Conservation (phyloP, 352 stramenopile species). For the Blastocystis sp. region DNA sequence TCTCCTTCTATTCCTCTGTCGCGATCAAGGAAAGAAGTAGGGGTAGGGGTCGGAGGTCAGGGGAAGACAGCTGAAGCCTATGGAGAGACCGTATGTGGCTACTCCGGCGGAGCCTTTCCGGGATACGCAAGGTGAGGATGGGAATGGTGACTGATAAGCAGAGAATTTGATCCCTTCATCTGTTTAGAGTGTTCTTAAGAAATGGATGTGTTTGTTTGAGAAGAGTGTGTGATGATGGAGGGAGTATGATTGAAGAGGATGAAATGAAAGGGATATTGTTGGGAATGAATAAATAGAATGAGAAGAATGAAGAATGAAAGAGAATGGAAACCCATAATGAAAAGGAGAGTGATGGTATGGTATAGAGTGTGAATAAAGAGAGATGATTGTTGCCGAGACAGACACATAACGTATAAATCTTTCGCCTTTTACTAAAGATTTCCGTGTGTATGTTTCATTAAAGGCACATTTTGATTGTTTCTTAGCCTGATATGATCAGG, state of each 20-base stretch:
- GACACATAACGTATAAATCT: conserved; percentile 55
- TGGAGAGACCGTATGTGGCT: not conserved
- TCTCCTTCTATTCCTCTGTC: not conserved
- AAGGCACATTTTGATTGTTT: conserved; percentile 47
- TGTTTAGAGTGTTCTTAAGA: not conserved
- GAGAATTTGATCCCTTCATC: not conserved
- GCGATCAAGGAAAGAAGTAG: not conserved
- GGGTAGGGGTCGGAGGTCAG: not conserved
- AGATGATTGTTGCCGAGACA: conserved; percentile 7
- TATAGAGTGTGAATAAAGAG: not conserved
- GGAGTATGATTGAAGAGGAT: not conserved
- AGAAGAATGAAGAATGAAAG: not conserved
- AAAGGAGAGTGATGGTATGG: not conserved
- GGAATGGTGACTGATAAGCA: not conserved
- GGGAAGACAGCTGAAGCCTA: not conserved
- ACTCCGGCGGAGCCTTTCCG: not conserved
- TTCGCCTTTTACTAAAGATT: conserved; percentile 56
- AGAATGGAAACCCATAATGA: not conserved
- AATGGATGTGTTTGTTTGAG: not conserved
- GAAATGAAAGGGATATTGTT: not conserved
- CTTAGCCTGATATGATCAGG: conserved; percentile 40
- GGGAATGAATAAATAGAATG: not conserved
- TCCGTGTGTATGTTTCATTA: conserved; percentile 48
- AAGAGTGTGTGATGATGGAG: not conserved
- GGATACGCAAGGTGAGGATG: not conserved